Conservation (phyloP, 1,284 basidiomycete genomes). For the Moesziomyces sp. region DNA sequence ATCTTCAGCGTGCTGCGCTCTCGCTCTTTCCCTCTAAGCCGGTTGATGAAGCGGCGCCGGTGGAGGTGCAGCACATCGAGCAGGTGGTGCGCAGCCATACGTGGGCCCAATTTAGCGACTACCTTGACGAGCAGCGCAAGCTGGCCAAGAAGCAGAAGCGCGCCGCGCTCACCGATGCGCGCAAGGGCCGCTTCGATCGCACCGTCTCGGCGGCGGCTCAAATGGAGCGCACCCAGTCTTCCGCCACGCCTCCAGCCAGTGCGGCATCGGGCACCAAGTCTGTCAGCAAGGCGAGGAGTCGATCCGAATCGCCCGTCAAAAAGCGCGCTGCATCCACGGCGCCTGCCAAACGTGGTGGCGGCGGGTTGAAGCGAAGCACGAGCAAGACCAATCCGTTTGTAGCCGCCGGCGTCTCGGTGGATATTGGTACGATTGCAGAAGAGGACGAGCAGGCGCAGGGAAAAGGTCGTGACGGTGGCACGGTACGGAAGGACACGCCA, state of each 20-base stretch:
- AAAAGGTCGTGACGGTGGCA: slow-evolving; percentile 48
- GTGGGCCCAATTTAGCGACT: slow-evolving; percentile 34
- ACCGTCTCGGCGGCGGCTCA: slow-evolving; percentile 39
- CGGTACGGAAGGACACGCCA: slow-evolving; percentile 41
- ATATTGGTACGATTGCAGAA: slow-evolving; percentile 27
- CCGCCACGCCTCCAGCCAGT: slow-evolving; percentile 1
- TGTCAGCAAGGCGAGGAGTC: slow-evolving; percentile 19
- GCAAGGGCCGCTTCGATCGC: slow-evolving; percentile 31
- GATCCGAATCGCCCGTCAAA: slow-evolving; percentile 38
- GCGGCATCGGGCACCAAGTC: slow-evolving; percentile 12
- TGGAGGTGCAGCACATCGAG: slow-evolving; percentile 25
- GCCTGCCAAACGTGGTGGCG: not conserved
- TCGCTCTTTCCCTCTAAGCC: slow-evolving; percentile 49
- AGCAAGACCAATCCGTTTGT: slow-evolving; percentile 38
- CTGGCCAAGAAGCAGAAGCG: slow-evolving; percentile 39
- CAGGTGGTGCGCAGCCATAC: slow-evolving; percentile 29
- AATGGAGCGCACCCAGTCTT: slow-evolving; percentile 22
- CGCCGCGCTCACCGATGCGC: slow-evolving; percentile 10
- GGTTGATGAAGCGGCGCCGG: slow-evolving; percentile 17
- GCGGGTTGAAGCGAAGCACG: slow-evolving; percentile 27
- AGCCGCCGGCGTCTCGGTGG: slow-evolving; percentile 11
- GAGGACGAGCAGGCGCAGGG: slow-evolving; percentile 21
- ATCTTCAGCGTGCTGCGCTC: slow-evolving; percentile 75
- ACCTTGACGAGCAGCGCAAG: slow-evolving; percentile 43
- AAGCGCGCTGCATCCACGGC: slow-evolving; percentile 11